These are phyloP conservation scores for Arthrobotrys musiformis DNA, from an alignment of 2,329 filamentous ascomycete species.

Conservation along the genomic window DNA sequence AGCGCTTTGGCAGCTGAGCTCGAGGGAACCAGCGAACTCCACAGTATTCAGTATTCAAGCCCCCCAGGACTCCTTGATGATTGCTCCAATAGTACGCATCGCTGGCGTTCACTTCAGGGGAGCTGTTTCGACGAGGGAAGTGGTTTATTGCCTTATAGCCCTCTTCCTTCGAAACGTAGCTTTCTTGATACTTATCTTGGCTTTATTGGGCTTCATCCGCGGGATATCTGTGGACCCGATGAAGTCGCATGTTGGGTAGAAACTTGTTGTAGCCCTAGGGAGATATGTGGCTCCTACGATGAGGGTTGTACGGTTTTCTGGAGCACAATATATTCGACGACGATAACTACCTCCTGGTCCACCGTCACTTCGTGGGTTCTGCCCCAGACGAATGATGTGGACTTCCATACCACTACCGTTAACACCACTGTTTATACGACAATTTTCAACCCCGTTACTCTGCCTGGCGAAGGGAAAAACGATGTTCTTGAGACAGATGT, in stretches of 20 bases:
- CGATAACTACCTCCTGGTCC: slow-evolving; percentile 29
- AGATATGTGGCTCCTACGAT: slow-evolving; percentile 36
- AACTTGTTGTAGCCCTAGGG: slow-evolving; percentile 42
- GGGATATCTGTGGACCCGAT: slow-evolving; percentile 27
- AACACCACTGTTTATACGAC: slow-evolving; percentile 38
- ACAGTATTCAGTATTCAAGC: background rate
- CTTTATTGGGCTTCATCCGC: slow-evolving; percentile 22
- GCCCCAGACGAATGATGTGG: slow-evolving; percentile 15
- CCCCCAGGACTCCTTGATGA: background rate
- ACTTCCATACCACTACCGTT: slow-evolving; percentile 30
- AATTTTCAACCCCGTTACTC: slow-evolving; percentile 27
- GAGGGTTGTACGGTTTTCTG: slow-evolving; percentile 47
- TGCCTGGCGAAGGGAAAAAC: slow-evolving; percentile 36
- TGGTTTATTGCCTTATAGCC: background rate
- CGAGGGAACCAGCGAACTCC: background rate
- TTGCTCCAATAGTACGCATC: slow-evolving; percentile 48
- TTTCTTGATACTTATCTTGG: slow-evolving; percentile 1
- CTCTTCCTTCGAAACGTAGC: background rate
- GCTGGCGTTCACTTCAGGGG: slow-evolving; percentile 28
- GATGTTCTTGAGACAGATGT: slow-evolving; percentile 19
- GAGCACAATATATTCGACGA: slow-evolving; percentile 54
- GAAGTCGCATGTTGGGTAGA: slow-evolving; percentile 41
- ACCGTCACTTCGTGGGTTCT: slow-evolving; percentile 42
- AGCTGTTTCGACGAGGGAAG: slow-evolving; percentile 45
- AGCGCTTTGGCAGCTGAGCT: background rate